Evolutionary conservation across 202 grass and related monocot species (phyloP).

Genomic region (Dendrocalamus latiflorus): DNA sequence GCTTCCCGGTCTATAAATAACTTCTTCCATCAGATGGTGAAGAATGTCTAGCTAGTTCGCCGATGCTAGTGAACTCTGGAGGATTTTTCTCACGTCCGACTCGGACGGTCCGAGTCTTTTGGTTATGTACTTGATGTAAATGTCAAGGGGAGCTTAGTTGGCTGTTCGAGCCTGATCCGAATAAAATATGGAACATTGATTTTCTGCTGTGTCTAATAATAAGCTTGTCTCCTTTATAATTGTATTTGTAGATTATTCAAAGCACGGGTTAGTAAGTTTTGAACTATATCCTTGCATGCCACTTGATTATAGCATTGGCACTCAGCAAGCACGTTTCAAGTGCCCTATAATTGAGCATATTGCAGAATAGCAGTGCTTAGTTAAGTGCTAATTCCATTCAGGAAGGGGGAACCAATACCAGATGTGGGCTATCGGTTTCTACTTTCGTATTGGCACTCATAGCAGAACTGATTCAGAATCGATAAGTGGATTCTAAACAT

Average conservation of each 20-base stretch:
- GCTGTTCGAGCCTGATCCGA: conserved; percentile 24
- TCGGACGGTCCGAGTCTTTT: not conserved
- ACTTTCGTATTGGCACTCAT: not conserved
- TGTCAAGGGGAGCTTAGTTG: conserved; percentile 21
- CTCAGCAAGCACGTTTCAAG: not conserved
- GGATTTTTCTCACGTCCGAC: not conserved
- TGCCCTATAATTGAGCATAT: not conserved
- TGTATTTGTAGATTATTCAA: not conserved
- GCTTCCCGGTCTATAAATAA: conserved; percentile 21
- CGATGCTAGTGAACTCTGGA: conserved; percentile 21
- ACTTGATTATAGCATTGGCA: not conserved
- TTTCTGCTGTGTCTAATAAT: not conserved
- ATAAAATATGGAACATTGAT: conserved; percentile 34
- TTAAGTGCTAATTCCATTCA: not conserved
- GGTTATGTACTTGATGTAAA: conserved; percentile 39
- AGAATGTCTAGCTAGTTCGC: conserved; percentile 28
- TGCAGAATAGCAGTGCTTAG: not conserved
- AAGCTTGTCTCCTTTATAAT: not conserved
- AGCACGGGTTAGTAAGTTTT: not conserved
- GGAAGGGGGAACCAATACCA: not conserved
- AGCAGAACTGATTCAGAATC: not conserved
- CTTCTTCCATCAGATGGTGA: conserved; percentile 15
- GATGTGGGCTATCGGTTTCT: not conserved
- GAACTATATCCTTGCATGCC: not conserved
- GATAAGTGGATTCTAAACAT: not conserved